These are phyloP conservation scores for Claviceps purpurea DNA, from an alignment of 2,329 filamentous ascomycete genomes.

Conservation along the genomic window DNA sequence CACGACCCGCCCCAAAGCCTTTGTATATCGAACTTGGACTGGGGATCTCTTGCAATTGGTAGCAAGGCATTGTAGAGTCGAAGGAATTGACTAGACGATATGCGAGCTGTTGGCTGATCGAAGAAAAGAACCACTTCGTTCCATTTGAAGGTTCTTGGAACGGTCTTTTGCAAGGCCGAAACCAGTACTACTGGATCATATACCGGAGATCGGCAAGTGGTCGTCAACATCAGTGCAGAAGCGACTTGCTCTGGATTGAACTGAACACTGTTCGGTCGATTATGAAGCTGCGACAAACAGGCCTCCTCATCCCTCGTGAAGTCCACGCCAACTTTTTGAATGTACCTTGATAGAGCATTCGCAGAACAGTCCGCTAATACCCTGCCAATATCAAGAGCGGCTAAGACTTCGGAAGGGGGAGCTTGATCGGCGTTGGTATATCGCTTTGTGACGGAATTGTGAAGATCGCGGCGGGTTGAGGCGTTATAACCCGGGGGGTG, in stretches of 20 bases:
- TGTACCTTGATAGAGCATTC: constrained; percentile 47
- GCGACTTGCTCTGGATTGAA: constrained; percentile 75
- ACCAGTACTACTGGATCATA: constrained; percentile 44
- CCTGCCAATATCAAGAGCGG: constrained; percentile 55
- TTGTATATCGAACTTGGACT: constrained; percentile 60
- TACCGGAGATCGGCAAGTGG: constrained; percentile 41
- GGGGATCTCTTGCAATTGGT: constrained; percentile 48
- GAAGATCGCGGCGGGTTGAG: constrained; percentile 55
- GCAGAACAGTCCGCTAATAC: constrained; percentile 45
- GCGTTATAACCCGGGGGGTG: constrained; percentile 78
- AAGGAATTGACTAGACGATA: constrained; percentile 70
- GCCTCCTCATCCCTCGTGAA: constrained; percentile 66
- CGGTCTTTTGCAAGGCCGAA: constrained; percentile 46
- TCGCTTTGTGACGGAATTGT: constrained; percentile 51
- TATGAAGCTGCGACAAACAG: constrained; percentile 40
- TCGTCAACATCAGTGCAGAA: constrained; percentile 56
- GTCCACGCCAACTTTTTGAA: constrained; percentile 62
- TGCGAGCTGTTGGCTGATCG: constrained; percentile 62
- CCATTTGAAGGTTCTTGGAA: constrained; percentile 54
- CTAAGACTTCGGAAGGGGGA: constrained; percentile 57
- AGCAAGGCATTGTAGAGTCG: constrained; percentile 67
- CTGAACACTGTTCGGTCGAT: constrained; percentile 39
- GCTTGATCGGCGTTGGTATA: constrained; percentile 51
- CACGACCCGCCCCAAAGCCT: constrained; percentile 82
- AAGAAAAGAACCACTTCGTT: constrained; percentile 64